phyloP scores from a whole-genome alignment of 2,329 filamentous ascomycete genomes.

The Tympanopsis confertula region DNA sequence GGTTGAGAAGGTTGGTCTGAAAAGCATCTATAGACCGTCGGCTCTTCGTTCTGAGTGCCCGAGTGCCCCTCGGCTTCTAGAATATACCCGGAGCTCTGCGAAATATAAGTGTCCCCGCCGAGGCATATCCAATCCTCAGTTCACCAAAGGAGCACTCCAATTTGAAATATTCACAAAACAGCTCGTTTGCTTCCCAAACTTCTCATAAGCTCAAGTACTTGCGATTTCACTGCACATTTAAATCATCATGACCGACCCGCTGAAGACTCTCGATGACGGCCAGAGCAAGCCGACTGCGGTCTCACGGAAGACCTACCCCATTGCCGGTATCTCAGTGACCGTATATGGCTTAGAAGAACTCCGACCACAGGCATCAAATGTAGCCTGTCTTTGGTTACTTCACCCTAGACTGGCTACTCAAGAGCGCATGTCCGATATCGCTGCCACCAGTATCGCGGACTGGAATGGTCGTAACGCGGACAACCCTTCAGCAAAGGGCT shows the following conservation, averaged over 20 bases:
- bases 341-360: slow-evolving; percentile 75
- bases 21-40: too few relatives aligned
- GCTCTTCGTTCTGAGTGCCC: too few relatives aligned
- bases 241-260: not conserved
- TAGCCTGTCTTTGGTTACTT: slow-evolving; percentile 83
- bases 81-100: too few relatives aligned
- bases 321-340: slow-evolving; percentile 68
- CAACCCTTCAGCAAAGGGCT: slow-evolving; percentile 28
- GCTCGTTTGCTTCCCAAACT: too few relatives aligned
- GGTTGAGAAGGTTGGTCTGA: too few relatives aligned
- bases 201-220: too few relatives aligned
- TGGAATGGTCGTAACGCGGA: slow-evolving; percentile 16
- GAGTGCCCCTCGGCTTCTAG: too few relatives aligned
- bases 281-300: not conserved
- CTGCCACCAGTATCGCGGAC: slow-evolving; percentile 56
- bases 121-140: too few relatives aligned
- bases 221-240: too few relatives aligned
- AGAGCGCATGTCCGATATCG: slow-evolving; percentile 65
- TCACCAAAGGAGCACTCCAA: too few relatives aligned
- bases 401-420: slow-evolving; percentile 66
- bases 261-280: not conserved
- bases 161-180: too few relatives aligned
- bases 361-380: slow-evolving; percentile 30
- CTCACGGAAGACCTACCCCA: slow-evolving; percentile 55
- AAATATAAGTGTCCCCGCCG: too few relatives aligned